Conservation (phyloP, 768 basidiomycete genomes). For the Lenzites betulinus region DNA sequence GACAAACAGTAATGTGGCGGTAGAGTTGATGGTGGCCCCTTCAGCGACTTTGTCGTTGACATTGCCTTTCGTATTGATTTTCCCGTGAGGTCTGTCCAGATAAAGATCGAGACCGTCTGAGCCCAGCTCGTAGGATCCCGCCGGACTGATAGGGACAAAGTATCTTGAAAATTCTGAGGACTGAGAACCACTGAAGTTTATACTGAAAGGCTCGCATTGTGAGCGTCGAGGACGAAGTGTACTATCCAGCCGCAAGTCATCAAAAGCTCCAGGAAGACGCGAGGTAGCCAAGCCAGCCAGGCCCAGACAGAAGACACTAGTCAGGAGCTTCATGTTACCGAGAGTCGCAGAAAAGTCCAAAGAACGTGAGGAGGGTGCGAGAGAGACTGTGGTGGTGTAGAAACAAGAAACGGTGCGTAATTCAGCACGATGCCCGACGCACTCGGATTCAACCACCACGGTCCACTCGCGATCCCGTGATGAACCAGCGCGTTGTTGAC, state of each 20-base stretch:
- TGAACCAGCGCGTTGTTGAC: not conserved
- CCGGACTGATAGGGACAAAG: slow-evolving; percentile 35
- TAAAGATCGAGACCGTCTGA: slow-evolving; percentile 36
- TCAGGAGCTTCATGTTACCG: not conserved
- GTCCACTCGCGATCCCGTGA: slow-evolving; percentile 17
- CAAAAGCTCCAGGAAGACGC: not conserved
- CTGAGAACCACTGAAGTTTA: slow-evolving; percentile 29
- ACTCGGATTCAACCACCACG: no score
- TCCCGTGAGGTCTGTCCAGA: slow-evolving; percentile 35
- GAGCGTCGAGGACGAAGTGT: not conserved
- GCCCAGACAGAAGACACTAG: not conserved
- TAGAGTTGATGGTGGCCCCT: slow-evolving; percentile 45
- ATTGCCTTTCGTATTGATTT: slow-evolving; percentile 33
- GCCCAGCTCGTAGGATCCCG: slow-evolving; percentile 31
- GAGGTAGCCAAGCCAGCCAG: not conserved
- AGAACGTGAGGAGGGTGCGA: not conserved
- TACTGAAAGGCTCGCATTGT: slow-evolving; percentile 34
- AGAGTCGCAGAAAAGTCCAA: not conserved
- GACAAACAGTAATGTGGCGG: slow-evolving; percentile 38
- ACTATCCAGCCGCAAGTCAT: not conserved
- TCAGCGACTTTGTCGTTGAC: slow-evolving; percentile 39
- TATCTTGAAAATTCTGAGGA: slow-evolving; percentile 12
- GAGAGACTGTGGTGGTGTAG: not conserved
- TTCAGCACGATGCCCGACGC: no score
- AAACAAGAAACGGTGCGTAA: not conserved